Percentiles rank a stretch among this genome's conserved stretches.
Evolutionary conservation across 1,284 basidiomycete species (phyloP).

Genomic region (Malassezia dermatis): DNA sequence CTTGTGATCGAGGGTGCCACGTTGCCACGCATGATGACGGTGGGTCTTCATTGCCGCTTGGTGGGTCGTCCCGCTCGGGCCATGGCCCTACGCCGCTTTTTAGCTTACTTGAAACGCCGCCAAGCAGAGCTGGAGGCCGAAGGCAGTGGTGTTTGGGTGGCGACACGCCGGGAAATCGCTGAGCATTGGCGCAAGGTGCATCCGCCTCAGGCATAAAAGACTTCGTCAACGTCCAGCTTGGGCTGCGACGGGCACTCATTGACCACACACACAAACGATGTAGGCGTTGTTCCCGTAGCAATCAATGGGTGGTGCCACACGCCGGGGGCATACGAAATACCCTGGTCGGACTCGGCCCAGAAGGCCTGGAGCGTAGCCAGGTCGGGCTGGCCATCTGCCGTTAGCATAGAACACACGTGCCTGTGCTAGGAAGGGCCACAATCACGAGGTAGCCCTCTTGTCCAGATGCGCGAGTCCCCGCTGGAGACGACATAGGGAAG

Average conservation of each 20-base stretch:
- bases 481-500: slow-evolving; percentile 24
- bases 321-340: slow-evolving; percentile 35
- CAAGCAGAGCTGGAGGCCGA: slow-evolving; percentile 26
- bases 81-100: slow-evolving; percentile 47
- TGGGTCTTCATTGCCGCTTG: slow-evolving; percentile 49
- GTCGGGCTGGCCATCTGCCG: slow-evolving; percentile 36
- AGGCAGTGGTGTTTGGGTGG: slow-evolving; percentile 48
- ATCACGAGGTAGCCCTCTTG: slow-evolving; percentile 37
- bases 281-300: slow-evolving; percentile 24
- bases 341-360: slow-evolving; percentile 27
- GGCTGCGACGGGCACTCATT: slow-evolving; percentile 26
- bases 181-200: slow-evolving; percentile 46
- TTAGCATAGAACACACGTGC: background rate
- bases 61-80: slow-evolving; percentile 50
- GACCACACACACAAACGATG: slow-evolving; percentile 42
- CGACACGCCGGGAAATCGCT: slow-evolving; percentile 49
- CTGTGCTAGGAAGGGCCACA: slow-evolving; percentile 28
- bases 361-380: slow-evolving; percentile 30
- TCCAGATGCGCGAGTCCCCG: background rate
- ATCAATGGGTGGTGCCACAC: slow-evolving; percentile 43
- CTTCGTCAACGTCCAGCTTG: slow-evolving; percentile 22
- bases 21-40: slow-evolving; percentile 49
- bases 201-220: slow-evolving; percentile 31
- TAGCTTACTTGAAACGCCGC: slow-evolving; percentile 44
- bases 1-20: slow-evolving; percentile 44